Evolutionary conservation across 78 protist species (phyloP), one percentile per base, ranked within the genome.

Genomic region (Tieghemostelium lacteum): DNA sequence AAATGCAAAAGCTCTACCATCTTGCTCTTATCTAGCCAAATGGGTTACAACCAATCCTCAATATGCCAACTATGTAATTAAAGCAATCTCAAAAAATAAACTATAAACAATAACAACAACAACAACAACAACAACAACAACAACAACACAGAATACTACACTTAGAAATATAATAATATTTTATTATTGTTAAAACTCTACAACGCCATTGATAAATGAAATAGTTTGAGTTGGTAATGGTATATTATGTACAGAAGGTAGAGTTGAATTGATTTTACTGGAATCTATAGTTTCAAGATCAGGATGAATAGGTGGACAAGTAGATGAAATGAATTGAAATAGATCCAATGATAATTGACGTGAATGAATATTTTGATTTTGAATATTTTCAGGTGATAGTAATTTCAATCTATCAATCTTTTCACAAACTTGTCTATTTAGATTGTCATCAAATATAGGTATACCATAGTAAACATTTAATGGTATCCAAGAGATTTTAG

Each of bases 381-480:
- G 34, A 29, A 75, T 31, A 62, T 92, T 67, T 29, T 36, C 29
- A n/a, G 45, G 45, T 19, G 66, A n/a, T 17, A 93, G 42, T 8
- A 93, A 74, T 22, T 75, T 36, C 4, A 24, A 61, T 61, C 34
- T 50, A 54, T 66, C 75, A 19, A 83, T 63, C 37, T 54, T 60
- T 20, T 63, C 83, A 74, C 87, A 93, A 17, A 87, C 92, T 2
- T 20, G 54, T 22, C 10, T 16, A 61, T 63, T 65, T 57, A 87
- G 42, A 3, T 2, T 49, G 5, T 24, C 49, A 58, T 94, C 94
- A 60, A 77, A 77, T 20, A 94, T 75, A 3, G 96, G 94, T 12
- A 94, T 72, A 28, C 96, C 96, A 86, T 65, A 87, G 45, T 57
- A 62, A 14, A 94, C 37, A 60, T 87, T 86, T 20, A 55, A 45